Base-by-base conservation (phyloP, 2,329 filamentous ascomycete genomes). In the Talaromyces islandicus region DNA sequence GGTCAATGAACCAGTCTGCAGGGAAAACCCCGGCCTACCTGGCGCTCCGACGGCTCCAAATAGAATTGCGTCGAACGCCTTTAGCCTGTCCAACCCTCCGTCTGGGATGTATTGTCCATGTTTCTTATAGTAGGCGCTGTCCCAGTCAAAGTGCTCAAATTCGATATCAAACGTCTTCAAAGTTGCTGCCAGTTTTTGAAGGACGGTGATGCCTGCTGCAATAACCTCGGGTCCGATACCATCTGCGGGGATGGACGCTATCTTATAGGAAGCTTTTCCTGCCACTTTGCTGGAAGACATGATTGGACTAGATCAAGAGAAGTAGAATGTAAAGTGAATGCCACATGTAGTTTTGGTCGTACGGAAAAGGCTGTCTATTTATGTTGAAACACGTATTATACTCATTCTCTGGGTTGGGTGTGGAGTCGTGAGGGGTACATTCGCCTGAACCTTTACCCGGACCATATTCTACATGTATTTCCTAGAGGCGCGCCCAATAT, bases 201-300 rank as follows among this genome's bases (percentile, higher is more conserved):
- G 73, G 0, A 87, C 88, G 48, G 81, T 76, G 9, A 89, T 83
- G 2, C 85, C 86, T 1, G 85, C 85, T 32, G 80, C 76, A 71
- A 88, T 83, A 11, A 90, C 87, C 71, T 90, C 88, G 1, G 81
- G 81, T 1, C 88, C 87, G 62, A 90, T 89, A 58, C 87, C 87
- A 67, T 90, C 87, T 7, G 85, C 88, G 0, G 86, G 85, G 62
- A 88, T 85, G 30, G 79, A 81, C n/a, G 86, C 86, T 62, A 88
- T 85, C 56, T 70, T 77, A 66, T 82, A 80, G 12, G 69, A 58
- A 17, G 61, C 32, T 19, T 48, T 54, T 43, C 9, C 35, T 10
- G 17, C 25, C n/a, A n/a, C 21, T 46, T 30, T 35, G 24, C 24
- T 32, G n/a, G 56, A 50, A 43, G 51, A 48, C 57, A 59, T 59